These are phyloP conservation scores for Meyerozyma carpophila DNA, from an alignment of 1,139 yeast genomes.

Conservation along the genomic window DNA sequence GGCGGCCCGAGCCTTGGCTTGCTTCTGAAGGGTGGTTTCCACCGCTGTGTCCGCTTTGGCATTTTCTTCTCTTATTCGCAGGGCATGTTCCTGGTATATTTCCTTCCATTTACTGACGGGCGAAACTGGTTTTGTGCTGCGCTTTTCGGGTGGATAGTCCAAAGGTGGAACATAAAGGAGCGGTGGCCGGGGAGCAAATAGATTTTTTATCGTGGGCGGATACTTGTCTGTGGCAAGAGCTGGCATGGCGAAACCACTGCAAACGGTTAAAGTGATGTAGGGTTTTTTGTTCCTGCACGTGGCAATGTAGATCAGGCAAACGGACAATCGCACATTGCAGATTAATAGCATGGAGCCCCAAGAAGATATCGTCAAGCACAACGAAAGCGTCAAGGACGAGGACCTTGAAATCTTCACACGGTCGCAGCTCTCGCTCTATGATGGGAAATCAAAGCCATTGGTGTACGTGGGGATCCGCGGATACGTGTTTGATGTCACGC, in stretches of 20 bases:
- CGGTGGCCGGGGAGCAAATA: conserved; percentile 73
- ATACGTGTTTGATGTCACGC: conserved; percentile 68
- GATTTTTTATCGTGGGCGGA: conserved; percentile 58
- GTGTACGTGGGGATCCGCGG: conserved; percentile 76
- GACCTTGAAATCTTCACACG: conserved; percentile 32
- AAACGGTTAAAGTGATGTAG: neutral
- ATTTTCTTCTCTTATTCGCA: conserved; percentile 20
- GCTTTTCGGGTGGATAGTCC: conserved; percentile 48
- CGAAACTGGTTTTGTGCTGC: conserved; percentile 47
- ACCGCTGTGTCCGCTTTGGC: conserved; percentile 28
- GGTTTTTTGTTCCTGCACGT: neutral
- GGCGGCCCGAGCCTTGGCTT: conserved; percentile 5
- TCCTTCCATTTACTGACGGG: conserved; percentile 44
- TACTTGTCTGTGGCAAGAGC: conserved; percentile 34
- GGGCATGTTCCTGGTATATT: conserved; percentile 25
- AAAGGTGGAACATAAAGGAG: conserved; percentile 45
- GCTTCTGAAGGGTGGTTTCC: conserved; percentile 7
- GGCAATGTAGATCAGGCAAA: neutral
- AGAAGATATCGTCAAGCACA: conserved; percentile 3
- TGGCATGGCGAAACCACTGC: neutral
- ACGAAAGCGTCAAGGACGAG: conserved; percentile 18
- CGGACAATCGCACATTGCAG: neutral
- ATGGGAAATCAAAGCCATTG: conserved; percentile 27
- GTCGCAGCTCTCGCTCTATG: conserved; percentile 26
- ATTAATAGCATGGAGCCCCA: neutral